Conservation (phyloP, 2,329 filamentous ascomycete species). For the Apiospora hydei region DNA sequence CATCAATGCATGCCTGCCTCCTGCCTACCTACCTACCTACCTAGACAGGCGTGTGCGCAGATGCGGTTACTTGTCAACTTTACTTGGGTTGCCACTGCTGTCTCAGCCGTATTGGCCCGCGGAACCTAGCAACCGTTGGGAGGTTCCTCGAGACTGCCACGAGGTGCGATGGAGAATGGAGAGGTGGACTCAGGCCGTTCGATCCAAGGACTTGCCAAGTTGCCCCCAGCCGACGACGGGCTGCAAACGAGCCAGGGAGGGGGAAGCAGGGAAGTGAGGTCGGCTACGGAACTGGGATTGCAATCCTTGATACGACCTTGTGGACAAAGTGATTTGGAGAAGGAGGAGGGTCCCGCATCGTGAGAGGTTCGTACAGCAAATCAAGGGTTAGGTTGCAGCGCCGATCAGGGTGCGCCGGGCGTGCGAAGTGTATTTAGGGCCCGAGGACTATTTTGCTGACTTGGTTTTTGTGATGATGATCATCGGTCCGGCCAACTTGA, state of each 20-base stretch:
- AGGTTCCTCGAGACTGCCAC: neutral
- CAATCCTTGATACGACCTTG: slow-evolving; percentile 11
- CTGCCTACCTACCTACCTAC: slow-evolving; percentile 15
- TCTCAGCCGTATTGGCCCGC: slow-evolving; percentile 8
- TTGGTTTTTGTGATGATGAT: slow-evolving; percentile 15
- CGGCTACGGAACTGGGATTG: slow-evolving; percentile 10
- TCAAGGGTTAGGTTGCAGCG: slow-evolving; percentile 2
- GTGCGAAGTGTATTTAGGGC: neutral
- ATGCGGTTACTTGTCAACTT: neutral
- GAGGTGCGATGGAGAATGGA: neutral
- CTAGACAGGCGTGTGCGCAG: neutral
- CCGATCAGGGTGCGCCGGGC: slow-evolving; percentile 10
- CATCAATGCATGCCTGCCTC: neutral
- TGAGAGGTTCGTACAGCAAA: slow-evolving; percentile 1
- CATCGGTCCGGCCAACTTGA: slow-evolving; percentile 16
- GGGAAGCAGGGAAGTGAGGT: neutral
- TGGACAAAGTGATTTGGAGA: slow-evolving; percentile 12
- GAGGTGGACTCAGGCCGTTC: slow-evolving; percentile 16
- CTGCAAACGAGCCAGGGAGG: neutral
- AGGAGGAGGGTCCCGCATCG: slow-evolving; percentile 2
- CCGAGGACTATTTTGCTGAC: neutral
- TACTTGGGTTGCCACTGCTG: neutral
- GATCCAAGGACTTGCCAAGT: slow-evolving; percentile 10
- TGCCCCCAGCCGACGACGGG: neutral
- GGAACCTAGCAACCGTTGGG: neutral